Evolutionary conservation across 2,329 filamentous ascomycete genomes (phyloP), one percentile per base, ranked within the genome.

Genomic region (Aspergillus sp.): DNA sequence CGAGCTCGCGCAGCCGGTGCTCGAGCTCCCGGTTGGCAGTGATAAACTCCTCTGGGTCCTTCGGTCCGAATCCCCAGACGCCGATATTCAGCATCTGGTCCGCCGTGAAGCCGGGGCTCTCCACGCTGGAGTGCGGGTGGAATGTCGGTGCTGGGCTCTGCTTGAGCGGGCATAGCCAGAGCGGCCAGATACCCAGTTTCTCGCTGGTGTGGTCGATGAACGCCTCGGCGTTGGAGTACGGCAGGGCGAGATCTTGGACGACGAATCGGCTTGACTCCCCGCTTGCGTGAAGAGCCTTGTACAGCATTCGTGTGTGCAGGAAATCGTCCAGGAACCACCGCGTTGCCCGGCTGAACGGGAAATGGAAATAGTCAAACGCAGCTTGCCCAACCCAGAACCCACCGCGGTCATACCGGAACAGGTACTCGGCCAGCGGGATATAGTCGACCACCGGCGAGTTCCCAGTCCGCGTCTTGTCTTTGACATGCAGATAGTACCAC

Each of bases 31-130:
- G 83, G 74, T 96, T 96, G 64, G 85, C 84, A 40, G 75, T 70
- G 2, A 93, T 79, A 67, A 93, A 93, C n/a, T 23, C 39, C 76
- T 54, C 75, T 66, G n/a, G 43, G 40, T 57, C 78, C 71, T 2
- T 88, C 85, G 7, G 61, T 1, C 89, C 90, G 72, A 87, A 90
- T 9, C 90, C 91, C 91, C 91, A 96, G 37, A 96, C 83, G n/a
- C 84, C 83, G 35, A 86, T 74, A 62, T 86, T 86, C 49, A 85
- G 74, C 64, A 83, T 61, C 45, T 61, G 58, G 15, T 53, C 56
- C 1, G 54, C 53, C 12, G 56, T 63, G 43, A 56, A 52, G 4
- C 56, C 59, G 47, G 27, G 56, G 57, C 8, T 62, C 33, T 17
- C 65, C 56, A 15, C 66, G 53, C 37, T 81, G 76, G 17, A 56